Percentiles rank a stretch among this genome's conserved stretches.
phyloP scores from a whole-genome alignment of 208 protist genomes.

The Leishmania mexicana region DNA sequence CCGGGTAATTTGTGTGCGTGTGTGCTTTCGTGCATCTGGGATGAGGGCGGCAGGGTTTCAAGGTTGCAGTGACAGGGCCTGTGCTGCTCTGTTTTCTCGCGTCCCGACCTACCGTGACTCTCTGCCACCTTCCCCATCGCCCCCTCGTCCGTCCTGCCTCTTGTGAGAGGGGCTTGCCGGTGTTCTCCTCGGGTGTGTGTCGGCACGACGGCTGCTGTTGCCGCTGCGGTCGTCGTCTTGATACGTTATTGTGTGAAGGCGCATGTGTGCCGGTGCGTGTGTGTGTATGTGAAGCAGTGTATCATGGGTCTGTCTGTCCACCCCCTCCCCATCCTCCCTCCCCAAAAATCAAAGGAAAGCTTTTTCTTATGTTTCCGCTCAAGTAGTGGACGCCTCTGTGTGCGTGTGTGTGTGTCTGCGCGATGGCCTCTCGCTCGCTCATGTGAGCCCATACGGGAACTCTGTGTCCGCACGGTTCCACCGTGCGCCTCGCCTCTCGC shows the following conservation, averaged over 20 bases:
- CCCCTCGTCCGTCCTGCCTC: neutral
- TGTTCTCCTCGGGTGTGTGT: neutral
- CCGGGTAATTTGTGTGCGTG: neutral
- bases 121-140: neutral
- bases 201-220: neutral
- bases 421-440: neutral
- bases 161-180: too few relatives aligned
- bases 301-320: neutral
- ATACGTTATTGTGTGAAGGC: neutral
- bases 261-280: neutral
- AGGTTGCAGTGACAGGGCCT: neutral
- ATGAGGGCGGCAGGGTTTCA: neutral
- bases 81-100: neutral
- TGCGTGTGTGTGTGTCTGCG: neutral
- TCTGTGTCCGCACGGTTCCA: neutral
- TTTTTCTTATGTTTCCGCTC: neutral
- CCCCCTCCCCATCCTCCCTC: too few relatives aligned
- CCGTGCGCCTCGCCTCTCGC: neutral
- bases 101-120: neutral
- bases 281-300: neutral
- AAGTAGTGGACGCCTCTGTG: neutral
- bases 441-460: neutral
- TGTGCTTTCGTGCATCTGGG: conserved; percentile 1
- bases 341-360: neutral
- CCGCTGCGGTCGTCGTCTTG: neutral